Evolutionary conservation across 1,284 basidiomycete genomes (phyloP).

Genomic region (Thecaphora frezii): DNA sequence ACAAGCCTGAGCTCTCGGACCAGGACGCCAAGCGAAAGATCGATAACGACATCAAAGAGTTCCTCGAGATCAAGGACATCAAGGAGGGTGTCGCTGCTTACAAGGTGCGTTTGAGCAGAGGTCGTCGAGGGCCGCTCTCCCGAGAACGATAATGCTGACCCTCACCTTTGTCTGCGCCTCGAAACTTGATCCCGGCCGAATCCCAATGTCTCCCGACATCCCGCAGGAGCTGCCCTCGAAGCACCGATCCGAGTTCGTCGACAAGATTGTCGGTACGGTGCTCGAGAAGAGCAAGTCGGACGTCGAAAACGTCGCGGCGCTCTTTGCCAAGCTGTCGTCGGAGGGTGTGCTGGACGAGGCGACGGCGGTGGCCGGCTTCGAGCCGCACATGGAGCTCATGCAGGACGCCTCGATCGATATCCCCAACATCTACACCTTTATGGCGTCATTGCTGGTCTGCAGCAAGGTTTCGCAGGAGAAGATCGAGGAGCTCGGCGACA

Average conservation of each 20-base stretch:
- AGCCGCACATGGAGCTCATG: constrained; percentile 70
- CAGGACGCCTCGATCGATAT: constrained; percentile 87
- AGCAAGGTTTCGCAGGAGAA: constrained; percentile 40
- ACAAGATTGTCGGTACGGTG: constrained; percentile 71
- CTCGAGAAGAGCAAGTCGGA: constrained; percentile 83
- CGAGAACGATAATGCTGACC: no score
- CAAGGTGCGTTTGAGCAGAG: no score
- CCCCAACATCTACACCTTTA: constrained; percentile 77
- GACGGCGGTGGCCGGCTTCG: constrained; percentile 71
- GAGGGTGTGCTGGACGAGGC: constrained; percentile 43
- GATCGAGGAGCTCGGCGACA: constrained; percentile 51
- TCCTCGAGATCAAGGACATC: constrained; percentile 67
- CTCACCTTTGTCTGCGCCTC: no score
- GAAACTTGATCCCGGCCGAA: no score
- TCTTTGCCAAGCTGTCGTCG: constrained; percentile 49
- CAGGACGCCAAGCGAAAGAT: constrained; percentile 77
- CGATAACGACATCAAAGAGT: constrained; percentile 63
- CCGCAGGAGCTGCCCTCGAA: constrained; percentile 71
- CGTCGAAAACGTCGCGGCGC: constrained; percentile 64
- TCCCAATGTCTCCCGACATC: constrained; percentile 60
- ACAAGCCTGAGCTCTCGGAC: constrained; percentile 66
- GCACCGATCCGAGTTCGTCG: constrained; percentile 70
- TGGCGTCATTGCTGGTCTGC: constrained; percentile 63
- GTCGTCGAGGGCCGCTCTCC: no score
- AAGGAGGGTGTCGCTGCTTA: constrained; percentile 76